Evolutionary conservation across 169 alveolate genomes (phyloP).

Genomic region (Toxoplasma gondii): DNA sequence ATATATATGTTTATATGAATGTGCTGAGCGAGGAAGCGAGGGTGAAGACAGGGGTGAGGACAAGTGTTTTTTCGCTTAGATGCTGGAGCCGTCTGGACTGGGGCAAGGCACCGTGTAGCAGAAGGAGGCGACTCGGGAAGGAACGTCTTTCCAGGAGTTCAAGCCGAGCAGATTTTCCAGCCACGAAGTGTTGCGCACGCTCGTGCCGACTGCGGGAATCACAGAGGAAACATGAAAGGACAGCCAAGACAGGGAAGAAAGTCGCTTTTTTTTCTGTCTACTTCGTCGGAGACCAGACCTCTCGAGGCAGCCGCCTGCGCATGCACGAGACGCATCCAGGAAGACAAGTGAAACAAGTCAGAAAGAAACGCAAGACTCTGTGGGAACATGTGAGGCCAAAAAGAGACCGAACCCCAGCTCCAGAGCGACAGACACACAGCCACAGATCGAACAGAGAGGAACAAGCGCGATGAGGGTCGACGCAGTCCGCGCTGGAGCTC

Average conservation of each 20-base stretch:
- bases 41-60: not conserved
- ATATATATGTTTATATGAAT: not conserved
- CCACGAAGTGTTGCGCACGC: constrained; percentile 46
- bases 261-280: not conserved
- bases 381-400: too few species aligned
- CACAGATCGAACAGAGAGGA: not conserved
- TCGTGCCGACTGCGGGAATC: not conserved
- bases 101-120: constrained; percentile 50
- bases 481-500: too few species aligned
- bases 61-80: not conserved
- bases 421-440: not conserved
- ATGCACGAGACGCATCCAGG: too few species aligned
- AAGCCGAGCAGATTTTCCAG: constrained; percentile 51
- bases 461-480: not conserved
- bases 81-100: constrained; percentile 34
- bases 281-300: too few species aligned
- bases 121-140: constrained; percentile 31
- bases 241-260: not conserved
- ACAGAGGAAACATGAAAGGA: not conserved
- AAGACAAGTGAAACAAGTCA: too few species aligned
- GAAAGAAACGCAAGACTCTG: too few species aligned
- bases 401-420: not conserved
- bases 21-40: not conserved
- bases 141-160: constrained; percentile 46
- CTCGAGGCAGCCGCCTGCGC: too few species aligned